Percentiles rank a stretch among this genome's conserved stretches.
Evolutionary conservation across 495 filamentous ascomycete genomes (phyloP).

Genomic region (Penicillium daleae): DNA sequence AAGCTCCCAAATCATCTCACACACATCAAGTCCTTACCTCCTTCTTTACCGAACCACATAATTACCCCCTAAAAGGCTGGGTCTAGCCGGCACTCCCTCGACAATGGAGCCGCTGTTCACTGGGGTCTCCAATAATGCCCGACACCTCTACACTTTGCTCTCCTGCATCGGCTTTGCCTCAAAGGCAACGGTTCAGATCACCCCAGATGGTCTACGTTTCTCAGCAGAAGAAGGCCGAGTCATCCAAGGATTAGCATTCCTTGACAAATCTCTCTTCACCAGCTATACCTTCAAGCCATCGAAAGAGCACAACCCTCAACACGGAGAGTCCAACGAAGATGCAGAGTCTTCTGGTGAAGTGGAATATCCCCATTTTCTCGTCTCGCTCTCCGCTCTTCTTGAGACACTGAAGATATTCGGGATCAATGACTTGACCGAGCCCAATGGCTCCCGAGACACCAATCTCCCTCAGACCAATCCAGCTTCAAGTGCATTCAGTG

Average conservation of each 20-base stretch:
- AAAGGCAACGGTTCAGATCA: conserved; percentile 83
- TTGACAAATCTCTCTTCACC: conserved; percentile 84
- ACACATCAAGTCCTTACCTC: conserved; percentile 18
- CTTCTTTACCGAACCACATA: conserved; percentile 12
- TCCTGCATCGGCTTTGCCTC: conserved; percentile 82
- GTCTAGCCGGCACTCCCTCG: conserved; percentile 9
- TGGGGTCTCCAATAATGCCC: conserved; percentile 82
- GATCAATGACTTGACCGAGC: conserved; percentile 67
- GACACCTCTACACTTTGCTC: conserved; percentile 87
- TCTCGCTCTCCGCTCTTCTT: conserved; percentile 83
- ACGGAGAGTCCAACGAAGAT: conserved; percentile 41
- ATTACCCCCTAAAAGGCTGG: conserved; percentile 11
- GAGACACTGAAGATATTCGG: conserved; percentile 96
- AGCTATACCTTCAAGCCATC: conserved; percentile 69
- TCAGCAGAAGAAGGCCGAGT: conserved; percentile 81
- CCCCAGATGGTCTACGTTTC: conserved; percentile 80
- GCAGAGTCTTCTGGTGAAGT: conserved; percentile 37
- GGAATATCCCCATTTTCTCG: conserved; percentile 65
- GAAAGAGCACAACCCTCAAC: conserved; percentile 29
- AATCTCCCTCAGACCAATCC: conserved; percentile 51
- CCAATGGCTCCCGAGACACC: conserved; percentile 49
- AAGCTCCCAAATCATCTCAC: conserved; percentile 34
- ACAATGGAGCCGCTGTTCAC: conserved; percentile 65
- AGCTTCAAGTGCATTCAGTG: conserved; percentile 69
- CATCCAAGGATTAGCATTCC: conserved; percentile 85